Evolutionary conservation across 2,329 filamentous ascomycete species (phyloP), one percentile per base, ranked within the genome.

Genomic region (Penicillium palitans): DNA sequence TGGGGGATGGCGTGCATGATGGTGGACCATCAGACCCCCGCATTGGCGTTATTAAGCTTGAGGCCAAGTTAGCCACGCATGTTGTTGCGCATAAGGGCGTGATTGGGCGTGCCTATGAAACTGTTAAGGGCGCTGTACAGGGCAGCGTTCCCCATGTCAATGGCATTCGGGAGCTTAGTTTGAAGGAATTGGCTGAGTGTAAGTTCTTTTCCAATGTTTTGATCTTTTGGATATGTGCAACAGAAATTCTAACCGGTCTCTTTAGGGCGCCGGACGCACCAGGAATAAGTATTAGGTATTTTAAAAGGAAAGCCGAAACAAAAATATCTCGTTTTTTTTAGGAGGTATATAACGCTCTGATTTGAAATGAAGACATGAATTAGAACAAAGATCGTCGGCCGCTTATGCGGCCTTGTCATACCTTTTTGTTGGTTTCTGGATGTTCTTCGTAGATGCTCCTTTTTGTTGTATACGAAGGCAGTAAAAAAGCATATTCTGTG

Each of bases 1-100:
- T 96, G 19, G 89, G 88, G 24, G 91, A 96, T 63, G 91, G 91
- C 47, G 86, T 82, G 58, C 92, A 96, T 71, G 90, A 96, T 65
- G 92, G 91, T 27, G 87, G 89, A 2, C 87, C 88, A 61, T 84
- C 90, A 1, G 92, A 96, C 69, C 91, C 92, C 13, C 83, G 92
- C 24, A 90, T 96, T 64, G 90, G 86, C 40, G 77, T 96, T 62
- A 96, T 96, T 68, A 87, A 86, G 57, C 87, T 96, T 61, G 87
- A 87, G 79, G 83, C 87, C 17, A 81, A 83, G 65, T 89, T 89
- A 1, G 87, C 86, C 2, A 90, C 90, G 4, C 95, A 95, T 70
- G 84, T 88, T 6, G 74, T 90, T 40, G 80, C 81, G 27, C 79
- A 81, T 59, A 87, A 85, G 72, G 89, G 85, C 47, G 71, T 87